Conservation (phyloP, 1,284 basidiomycete genomes). For the Pseudozyma hubeiensis region DNA sequence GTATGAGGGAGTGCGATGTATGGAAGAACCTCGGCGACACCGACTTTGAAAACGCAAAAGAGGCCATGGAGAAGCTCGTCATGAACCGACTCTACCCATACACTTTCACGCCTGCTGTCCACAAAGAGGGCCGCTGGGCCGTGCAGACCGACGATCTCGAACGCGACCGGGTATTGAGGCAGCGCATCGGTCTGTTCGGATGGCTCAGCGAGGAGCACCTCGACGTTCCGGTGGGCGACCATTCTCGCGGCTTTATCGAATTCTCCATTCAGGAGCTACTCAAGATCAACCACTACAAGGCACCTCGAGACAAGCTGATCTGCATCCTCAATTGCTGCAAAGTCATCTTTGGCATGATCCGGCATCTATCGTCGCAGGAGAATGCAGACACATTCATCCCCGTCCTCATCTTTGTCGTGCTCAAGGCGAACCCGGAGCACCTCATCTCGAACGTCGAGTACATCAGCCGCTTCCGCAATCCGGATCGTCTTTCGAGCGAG, state of each 20-base stretch:
- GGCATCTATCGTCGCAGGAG: conserved; percentile 75
- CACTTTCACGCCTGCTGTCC: conserved; percentile 66
- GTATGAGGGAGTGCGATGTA: conserved; percentile 62
- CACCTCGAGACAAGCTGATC: conserved; percentile 95
- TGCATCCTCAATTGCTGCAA: conserved; percentile 98
- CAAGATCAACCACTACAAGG: conserved; percentile 99
- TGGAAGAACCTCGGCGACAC: conserved; percentile 72
- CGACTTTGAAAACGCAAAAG: conserved; percentile 96
- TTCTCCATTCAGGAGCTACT: conserved; percentile 88
- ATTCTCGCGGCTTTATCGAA: conserved; percentile 82
- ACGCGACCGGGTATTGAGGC: conserved; percentile 86
- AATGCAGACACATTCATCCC: conserved; percentile 89
- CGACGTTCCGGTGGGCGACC: conserved; percentile 72
- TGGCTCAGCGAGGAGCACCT: conserved; percentile 92
- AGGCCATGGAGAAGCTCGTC: conserved; percentile 99
- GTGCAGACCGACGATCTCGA: conserved; percentile 90
- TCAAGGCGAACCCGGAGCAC: conserved; percentile 91
- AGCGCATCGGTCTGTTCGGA: conserved; percentile 88
- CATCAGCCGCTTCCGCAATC: conserved; percentile 92
- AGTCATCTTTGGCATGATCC: conserved; percentile 95
- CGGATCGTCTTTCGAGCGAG: conserved; percentile 89
- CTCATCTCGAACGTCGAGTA: conserved; percentile 91
- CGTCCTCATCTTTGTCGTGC: conserved; percentile 91
- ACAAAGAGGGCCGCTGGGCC: conserved; percentile 62
- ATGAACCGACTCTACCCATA: conserved; percentile 90